A percentile compares a stretch with the other conserved stretches of the same genome.
Conservation (phyloP, 768 basidiomycete genomes). For the Thelephora ganbajun region DNA sequence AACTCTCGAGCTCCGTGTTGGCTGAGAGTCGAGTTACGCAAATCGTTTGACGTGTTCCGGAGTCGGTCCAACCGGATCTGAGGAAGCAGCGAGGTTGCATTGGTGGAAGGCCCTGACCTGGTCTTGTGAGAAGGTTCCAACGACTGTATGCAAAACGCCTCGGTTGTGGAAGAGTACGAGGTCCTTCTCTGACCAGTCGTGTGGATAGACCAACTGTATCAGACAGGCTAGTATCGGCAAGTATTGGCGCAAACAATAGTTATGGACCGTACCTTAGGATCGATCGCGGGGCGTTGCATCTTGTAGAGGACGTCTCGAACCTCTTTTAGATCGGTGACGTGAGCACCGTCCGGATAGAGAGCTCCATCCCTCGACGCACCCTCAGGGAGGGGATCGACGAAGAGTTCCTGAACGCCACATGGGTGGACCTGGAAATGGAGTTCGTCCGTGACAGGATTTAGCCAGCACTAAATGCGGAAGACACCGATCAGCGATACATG, state of each 20-base stretch:
- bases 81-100: constrained; percentile 77
- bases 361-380: constrained; percentile 44
- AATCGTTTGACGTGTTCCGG: constrained; percentile 53
- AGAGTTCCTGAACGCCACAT: constrained; percentile 51
- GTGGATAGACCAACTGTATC: constrained; percentile 64
- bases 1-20: no score
- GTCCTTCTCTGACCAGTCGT: constrained; percentile 74
- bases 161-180: constrained; percentile 82
- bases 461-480: constrained; percentile 50
- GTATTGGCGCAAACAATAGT: background rate
- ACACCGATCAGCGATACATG: background rate
- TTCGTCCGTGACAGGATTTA: constrained; percentile 73
- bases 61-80: constrained; percentile 53
- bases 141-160: constrained; percentile 68
- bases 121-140: constrained; percentile 55
- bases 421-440: constrained; percentile 90
- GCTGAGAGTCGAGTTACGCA: constrained; percentile 24
- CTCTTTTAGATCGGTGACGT: constrained; percentile 55
- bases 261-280: constrained; percentile 41
- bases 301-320: constrained; percentile 67
- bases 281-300: constrained; percentile 84
- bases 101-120: constrained; percentile 71
- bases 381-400: constrained; percentile 60
- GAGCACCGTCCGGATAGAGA: constrained; percentile 73
- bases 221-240: background rate